These are phyloP conservation scores for Stagonosporopsis tanaceti DNA, from an alignment of 2,329 filamentous ascomycete species.

Conservation along the genomic window DNA sequence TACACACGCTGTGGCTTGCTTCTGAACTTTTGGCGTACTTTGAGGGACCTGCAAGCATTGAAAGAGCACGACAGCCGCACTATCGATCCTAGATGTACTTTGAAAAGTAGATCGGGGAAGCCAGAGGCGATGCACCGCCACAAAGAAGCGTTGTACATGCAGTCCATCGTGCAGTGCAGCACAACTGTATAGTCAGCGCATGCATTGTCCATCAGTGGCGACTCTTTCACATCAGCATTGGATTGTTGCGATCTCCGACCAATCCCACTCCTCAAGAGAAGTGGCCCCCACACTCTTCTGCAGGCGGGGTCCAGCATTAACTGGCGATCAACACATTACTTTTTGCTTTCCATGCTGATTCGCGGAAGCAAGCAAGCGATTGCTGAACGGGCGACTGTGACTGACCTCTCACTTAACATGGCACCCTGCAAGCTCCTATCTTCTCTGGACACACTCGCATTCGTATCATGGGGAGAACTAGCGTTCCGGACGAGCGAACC, in stretches of 20 bases:
- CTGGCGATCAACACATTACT: neutral
- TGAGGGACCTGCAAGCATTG: neutral
- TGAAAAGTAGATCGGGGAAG: neutral
- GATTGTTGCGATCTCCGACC: neutral
- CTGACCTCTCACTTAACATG: neutral
- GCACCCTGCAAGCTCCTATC: neutral
- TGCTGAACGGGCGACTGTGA: neutral
- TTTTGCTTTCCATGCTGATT: neutral
- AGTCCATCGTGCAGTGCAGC: neutral
- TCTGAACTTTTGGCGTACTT: neutral
- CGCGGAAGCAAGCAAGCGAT: constrained; percentile 5
- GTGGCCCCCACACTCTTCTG: neutral
- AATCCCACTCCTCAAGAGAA: neutral
- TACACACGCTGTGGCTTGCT: neutral
- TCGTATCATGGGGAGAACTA: neutral
- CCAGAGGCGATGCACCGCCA: neutral
- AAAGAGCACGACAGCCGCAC: neutral
- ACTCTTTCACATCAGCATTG: neutral
- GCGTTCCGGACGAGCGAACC: neutral
- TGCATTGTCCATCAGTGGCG: neutral
- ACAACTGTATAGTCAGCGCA: neutral
- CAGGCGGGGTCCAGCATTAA: neutral
- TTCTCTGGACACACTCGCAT: neutral
- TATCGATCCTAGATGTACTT: neutral
- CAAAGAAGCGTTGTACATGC: neutral